A percentile compares a stretch with the other conserved stretches of the same genome.
phyloP scores from a whole-genome alignment of 2,329 filamentous ascomycete genomes.

The Tolypocladium capitatum region DNA sequence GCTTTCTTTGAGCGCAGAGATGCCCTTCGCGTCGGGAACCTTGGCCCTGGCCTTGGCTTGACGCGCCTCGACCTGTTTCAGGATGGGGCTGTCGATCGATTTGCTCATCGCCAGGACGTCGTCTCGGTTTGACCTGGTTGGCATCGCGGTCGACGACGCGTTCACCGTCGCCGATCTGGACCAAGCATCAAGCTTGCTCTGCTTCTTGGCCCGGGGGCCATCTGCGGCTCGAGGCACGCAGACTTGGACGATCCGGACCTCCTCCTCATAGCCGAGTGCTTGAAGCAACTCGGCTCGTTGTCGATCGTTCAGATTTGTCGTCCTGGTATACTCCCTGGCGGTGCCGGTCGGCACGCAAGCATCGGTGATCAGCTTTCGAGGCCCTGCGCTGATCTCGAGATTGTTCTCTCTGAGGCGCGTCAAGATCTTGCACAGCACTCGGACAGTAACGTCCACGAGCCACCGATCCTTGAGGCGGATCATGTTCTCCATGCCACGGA shows the following conservation, averaged over 20 bases:
- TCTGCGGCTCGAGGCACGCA: no score
- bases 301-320: conserved; percentile 66
- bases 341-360: conserved; percentile 46
- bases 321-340: conserved; percentile 43
- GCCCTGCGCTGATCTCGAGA: conserved; percentile 52
- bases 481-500: conserved; percentile 73
- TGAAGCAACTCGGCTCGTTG: conserved; percentile 74
- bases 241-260: conserved; percentile 36
- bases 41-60: conserved; percentile 17
- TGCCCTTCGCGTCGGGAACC: conserved; percentile 21
- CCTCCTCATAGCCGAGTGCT: conserved; percentile 45
- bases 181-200: conserved; percentile 49
- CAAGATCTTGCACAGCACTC: conserved; percentile 73
- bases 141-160: conserved; percentile 10
- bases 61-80: conserved; percentile 32
- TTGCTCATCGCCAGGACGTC: conserved; percentile 32
- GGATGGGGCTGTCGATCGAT: conserved; percentile 31
- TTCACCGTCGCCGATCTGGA: conserved; percentile 33
- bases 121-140: conserved; percentile 27
- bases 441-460: conserved; percentile 69
- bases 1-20: conserved; percentile 48
- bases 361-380: conserved; percentile 49
- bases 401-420: conserved; percentile 64
- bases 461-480: conserved; percentile 80
- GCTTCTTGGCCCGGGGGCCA: conserved; percentile 43